phyloP scores from a whole-genome alignment of 1,284 basidiomycete genomes.

The Grifola frondosa region DNA sequence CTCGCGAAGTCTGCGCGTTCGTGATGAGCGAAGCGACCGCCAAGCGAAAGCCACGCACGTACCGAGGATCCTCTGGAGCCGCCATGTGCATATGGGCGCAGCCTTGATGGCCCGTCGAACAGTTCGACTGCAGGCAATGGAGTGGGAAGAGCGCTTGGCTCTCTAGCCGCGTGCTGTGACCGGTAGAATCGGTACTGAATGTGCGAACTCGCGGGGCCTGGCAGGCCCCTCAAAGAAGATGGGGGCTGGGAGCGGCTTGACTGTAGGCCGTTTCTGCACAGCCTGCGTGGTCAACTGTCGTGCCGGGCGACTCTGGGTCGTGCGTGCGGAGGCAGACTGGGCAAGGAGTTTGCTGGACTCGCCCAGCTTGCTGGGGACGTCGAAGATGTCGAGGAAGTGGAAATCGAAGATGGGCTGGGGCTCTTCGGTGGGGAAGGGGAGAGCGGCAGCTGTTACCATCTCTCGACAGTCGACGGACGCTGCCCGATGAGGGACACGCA shows the following conservation, averaged over 20 bases:
- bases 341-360: conserved; percentile 26
- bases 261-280: neutral
- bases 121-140: conserved; percentile 18
- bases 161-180: neutral
- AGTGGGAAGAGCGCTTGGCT: neutral
- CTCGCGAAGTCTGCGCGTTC: neutral
- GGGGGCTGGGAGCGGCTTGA: conserved; percentile 25
- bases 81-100: conserved; percentile 18
- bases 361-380: conserved; percentile 28
- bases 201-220: conserved; percentile 12
- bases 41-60: conserved; percentile 1
- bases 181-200: neutral
- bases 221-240: conserved; percentile 30
- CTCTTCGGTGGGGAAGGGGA: conserved; percentile 1
- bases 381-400: conserved; percentile 32
- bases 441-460: conserved; percentile 8
- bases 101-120: conserved; percentile 29
- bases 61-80: neutral
- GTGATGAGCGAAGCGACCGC: neutral
- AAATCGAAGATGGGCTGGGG: conserved; percentile 15
- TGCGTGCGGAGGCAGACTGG: conserved; percentile 11
- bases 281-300: conserved; percentile 3
- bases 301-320: conserved; percentile 7
- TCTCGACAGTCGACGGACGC: neutral
- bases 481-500: neutral